These are phyloP conservation scores for Aspergillus thermomutatus DNA, from an alignment of 2,329 filamentous ascomycete species.

Conservation along the genomic window DNA sequence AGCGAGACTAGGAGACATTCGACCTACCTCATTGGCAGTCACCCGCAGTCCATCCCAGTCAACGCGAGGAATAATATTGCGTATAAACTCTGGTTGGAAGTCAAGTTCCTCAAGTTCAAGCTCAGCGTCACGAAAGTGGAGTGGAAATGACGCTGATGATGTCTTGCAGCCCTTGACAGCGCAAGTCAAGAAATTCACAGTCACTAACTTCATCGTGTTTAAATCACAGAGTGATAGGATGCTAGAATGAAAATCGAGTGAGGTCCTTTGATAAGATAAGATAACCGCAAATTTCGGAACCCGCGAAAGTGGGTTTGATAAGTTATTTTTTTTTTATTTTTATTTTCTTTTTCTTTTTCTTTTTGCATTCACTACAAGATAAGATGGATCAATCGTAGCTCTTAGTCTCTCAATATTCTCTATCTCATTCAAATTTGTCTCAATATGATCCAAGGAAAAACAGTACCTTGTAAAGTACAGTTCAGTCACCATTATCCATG, in stretches of 20 bases:
- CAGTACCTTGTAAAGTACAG: no score
- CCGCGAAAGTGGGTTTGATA: background rate
- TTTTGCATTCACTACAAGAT: background rate
- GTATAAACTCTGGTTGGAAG: constrained; percentile 73
- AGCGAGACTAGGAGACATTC: background rate
- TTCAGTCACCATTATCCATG: background rate
- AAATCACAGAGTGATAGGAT: background rate
- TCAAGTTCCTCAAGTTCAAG: constrained; percentile 81
- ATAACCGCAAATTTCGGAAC: background rate
- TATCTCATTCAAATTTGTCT: background rate
- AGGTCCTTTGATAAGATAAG: background rate
- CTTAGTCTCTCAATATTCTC: no score
- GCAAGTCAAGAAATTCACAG: constrained; percentile 94
- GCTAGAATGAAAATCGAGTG: background rate
- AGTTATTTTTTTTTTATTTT: background rate
- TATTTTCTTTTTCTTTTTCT: no score
- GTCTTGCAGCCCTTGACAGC: constrained; percentile 93
- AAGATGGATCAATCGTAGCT: background rate
- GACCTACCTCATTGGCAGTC: constrained; percentile 64
- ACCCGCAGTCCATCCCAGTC: constrained; percentile 80
- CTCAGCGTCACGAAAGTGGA: constrained; percentile 90
- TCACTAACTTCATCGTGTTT: constrained; percentile 80
- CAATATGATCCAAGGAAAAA: background rate
- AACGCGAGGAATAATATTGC: constrained; percentile 79
- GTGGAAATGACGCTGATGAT: constrained; percentile 73